Base-by-base conservation (phyloP, 177 flowering plant genomes). In the Vitis hybrid region DNA sequence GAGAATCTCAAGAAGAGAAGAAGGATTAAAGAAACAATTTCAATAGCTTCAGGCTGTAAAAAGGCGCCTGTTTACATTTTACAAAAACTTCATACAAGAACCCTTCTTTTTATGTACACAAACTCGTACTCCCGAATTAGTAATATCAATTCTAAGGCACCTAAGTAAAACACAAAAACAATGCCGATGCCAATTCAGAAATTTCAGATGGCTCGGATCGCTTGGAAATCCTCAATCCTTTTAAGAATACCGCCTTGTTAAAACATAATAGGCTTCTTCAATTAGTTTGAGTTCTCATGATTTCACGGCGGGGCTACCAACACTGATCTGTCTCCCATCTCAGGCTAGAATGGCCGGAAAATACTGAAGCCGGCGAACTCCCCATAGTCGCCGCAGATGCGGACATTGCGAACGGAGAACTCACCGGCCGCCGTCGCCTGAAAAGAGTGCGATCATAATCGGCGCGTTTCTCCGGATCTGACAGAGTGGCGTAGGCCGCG, bases 271-370 rank as follows among this genome's bases (percentile, higher is more conserved):
- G 20, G 20, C 22, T 61, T 29, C 11, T 9, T 26, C 29, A 15
- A 9, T 19, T 3, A 39, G 48, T 0, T 39, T 39, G 48, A 1
- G 7, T 39, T 39, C 48, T 39, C 7, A 5, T 39, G 48, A 39
- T 39, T 39, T 39, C 48, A 39, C 48, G 48, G 48, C 48, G 48
- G 48, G 7, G 11, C 76, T 73, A 82, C 85, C 85, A 82, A 65
- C 85, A 82, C 78, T 82, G 85, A 55, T 82, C 85, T 1, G 83
- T 73, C 73, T 82, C 85, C 85, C 85, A 82, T 26, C 56, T 71
- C 71, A 74, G 71, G 57, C 73, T 13, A 3, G 67, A 57, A 52
- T 54, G 59, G 1, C 72, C 31, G 15, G 74, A 60, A 63, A 61
- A 61, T 45, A 8, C n/a, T 12, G 53, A 31, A 2, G 11, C 55